These are phyloP conservation scores for Bacidia gigantensis DNA, from an alignment of 495 filamentous ascomycete species.

Conservation along the genomic window DNA sequence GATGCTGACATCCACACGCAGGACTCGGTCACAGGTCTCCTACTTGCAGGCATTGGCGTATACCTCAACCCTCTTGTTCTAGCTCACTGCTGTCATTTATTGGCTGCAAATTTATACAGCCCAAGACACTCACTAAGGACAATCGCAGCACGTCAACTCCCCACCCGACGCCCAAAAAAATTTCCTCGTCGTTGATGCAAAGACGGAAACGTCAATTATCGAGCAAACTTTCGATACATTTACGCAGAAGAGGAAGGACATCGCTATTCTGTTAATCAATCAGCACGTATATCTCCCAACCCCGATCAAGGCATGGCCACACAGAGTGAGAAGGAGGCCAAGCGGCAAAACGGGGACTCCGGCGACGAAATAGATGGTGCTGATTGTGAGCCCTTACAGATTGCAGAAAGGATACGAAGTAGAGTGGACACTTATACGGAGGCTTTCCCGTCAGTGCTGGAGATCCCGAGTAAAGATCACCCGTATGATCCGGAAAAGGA, in stretches of 20 bases:
- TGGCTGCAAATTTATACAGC: no score
- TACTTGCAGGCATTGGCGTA: slow-evolving; percentile 92
- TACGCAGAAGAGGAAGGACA: slow-evolving; percentile 80
- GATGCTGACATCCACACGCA: slow-evolving; percentile 24
- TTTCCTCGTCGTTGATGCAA: slow-evolving; percentile 88
- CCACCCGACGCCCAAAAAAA: slow-evolving; percentile 84
- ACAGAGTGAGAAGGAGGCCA: no score
- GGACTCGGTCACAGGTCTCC: slow-evolving; percentile 89
- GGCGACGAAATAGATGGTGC: neutral
- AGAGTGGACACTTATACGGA: slow-evolving; percentile 42
- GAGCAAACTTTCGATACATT: slow-evolving; percentile 86
- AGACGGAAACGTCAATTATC: slow-evolving; percentile 78
- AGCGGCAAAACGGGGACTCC: no score
- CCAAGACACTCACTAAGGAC: no score
- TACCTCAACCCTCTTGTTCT: slow-evolving; percentile 20
- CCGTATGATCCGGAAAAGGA: slow-evolving; percentile 99
- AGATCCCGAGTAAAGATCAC: slow-evolving; percentile 98
- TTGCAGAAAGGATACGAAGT: slow-evolving; percentile 86
- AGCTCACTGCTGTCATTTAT: neutral
- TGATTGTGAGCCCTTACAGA: slow-evolving; percentile 31
- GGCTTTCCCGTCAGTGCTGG: slow-evolving; percentile 51
- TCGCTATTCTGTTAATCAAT: slow-evolving; percentile 91
- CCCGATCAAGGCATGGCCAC: no score
- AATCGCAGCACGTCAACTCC: slow-evolving; percentile 37
- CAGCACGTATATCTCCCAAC: slow-evolving; percentile 66